phyloP scores from a whole-genome alignment of 306 rosid genomes.

The Malus sieversii region DNA sequence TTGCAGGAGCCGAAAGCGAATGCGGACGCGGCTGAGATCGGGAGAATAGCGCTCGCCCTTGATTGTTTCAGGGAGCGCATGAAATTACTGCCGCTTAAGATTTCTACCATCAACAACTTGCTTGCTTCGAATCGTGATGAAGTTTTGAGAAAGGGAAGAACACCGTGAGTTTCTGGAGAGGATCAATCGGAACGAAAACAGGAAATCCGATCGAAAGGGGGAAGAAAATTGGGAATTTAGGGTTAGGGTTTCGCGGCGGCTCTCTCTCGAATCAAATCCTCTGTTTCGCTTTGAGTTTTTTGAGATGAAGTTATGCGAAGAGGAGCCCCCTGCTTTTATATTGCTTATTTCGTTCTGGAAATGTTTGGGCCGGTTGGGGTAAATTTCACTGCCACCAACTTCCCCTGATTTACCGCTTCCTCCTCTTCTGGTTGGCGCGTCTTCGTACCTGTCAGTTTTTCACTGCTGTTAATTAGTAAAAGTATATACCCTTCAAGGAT shows the following conservation, averaged over 20 bases:
- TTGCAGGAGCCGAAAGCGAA: conserved; percentile 89
- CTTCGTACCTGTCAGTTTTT: neutral
- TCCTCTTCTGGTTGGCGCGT: neutral
- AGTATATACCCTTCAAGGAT: no score
- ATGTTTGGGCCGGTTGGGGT: neutral
- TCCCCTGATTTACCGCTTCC: neutral
- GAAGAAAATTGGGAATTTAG: neutral
- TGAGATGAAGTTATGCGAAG: neutral
- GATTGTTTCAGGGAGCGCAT: conserved; percentile 67
- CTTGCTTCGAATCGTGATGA: neutral
- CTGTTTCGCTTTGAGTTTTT: neutral
- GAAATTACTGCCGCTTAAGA: conserved; percentile 42
- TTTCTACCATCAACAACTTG: conserved; percentile 89
- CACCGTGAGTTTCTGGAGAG: neutral
- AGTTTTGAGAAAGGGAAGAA: neutral
- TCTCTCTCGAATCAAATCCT: neutral
- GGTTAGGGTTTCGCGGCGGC: neutral
- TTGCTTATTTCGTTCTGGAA: neutral
- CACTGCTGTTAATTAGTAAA: neutral
- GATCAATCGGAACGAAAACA: neutral
- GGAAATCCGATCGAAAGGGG: neutral
- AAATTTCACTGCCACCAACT: neutral
- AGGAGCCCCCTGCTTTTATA: neutral
- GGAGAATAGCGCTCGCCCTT: conserved; percentile 88
- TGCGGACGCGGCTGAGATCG: conserved; percentile 42